Conservation (phyloP, 352 stramenopile species). For the Thraustochytrium striatum region DNA sequence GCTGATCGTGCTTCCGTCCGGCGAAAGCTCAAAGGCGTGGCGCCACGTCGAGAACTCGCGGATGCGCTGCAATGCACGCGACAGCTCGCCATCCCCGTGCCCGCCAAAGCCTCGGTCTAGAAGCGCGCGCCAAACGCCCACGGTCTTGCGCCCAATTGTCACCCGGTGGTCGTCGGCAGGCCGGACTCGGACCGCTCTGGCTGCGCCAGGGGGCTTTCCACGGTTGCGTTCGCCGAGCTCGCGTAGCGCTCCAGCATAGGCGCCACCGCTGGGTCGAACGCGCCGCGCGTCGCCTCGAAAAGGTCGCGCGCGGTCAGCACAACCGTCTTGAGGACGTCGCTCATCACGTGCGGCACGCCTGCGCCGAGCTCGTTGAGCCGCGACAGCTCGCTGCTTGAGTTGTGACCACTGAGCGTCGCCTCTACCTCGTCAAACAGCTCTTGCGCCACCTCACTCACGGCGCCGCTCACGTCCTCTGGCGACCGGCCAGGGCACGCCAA, state of each 20-base stretch:
- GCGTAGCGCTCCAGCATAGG: slow-evolving; percentile 55
- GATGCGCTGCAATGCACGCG: slow-evolving; percentile 27
- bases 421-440: slow-evolving; percentile 41
- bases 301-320: slow-evolving; percentile 51
- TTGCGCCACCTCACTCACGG: background rate
- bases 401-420: slow-evolving; percentile 21
- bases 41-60: slow-evolving; percentile 42
- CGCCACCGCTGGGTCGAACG: slow-evolving; percentile 54
- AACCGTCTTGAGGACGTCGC: slow-evolving; percentile 47
- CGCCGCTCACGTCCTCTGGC: background rate
- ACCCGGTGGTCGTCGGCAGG: background rate
- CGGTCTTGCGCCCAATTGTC: background rate
- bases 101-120: slow-evolving; percentile 20
- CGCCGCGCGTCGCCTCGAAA: slow-evolving; percentile 51
- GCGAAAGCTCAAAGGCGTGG: slow-evolving; percentile 40
- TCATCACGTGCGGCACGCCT: slow-evolving; percentile 50
- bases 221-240: slow-evolving; percentile 19
- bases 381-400: slow-evolving; percentile 37
- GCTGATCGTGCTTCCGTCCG: slow-evolving; percentile 44
- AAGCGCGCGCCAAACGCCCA: slow-evolving; percentile 32
- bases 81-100: background rate
- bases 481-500: background rate
- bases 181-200: background rate
- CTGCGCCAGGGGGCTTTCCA: background rate
- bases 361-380: slow-evolving; percentile 18